Percentiles rank a stretch among this genome's conserved stretches.
Conservation (phyloP, 306 rosid genomes). For the Sophora flavescens region DNA sequence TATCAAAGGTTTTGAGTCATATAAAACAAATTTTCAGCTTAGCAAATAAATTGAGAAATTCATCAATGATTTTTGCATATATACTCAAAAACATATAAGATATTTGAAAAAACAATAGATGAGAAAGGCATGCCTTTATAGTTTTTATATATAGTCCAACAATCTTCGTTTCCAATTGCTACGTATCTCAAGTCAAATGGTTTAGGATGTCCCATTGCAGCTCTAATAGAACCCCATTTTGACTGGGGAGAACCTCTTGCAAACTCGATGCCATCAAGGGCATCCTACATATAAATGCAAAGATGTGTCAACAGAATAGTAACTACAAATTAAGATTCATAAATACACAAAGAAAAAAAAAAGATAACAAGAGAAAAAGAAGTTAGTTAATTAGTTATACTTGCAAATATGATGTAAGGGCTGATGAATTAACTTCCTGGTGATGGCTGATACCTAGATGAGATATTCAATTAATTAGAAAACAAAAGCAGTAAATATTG, state of each 20-base stretch:
- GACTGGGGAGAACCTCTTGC: slow-evolving; percentile 68
- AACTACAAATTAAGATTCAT: neutral
- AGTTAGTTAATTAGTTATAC: slow-evolving; percentile 39
- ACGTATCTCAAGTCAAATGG: slow-evolving; percentile 73
- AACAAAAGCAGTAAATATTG: neutral
- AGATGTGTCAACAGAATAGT: neutral
- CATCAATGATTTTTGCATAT: no score
- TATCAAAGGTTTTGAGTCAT: neutral
- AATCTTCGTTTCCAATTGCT: slow-evolving; percentile 80
- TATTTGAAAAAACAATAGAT: no score
- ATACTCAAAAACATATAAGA: no score
- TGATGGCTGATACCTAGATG: slow-evolving; percentile 64
- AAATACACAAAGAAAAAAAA: neutral
- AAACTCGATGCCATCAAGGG: slow-evolving; percentile 77
- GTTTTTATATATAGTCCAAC: slow-evolving; percentile 50
- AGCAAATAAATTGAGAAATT: no score
- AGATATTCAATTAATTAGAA: slow-evolving; percentile 3
- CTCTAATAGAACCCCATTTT: slow-evolving; percentile 74
- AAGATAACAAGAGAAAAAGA: no score
- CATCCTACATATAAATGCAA: slow-evolving; percentile 61
- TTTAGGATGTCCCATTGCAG: slow-evolving; percentile 71
- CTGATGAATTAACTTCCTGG: slow-evolving; percentile 64
- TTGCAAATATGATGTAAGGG: slow-evolving; percentile 67
- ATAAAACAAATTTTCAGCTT: neutral
- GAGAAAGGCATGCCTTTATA: slow-evolving; percentile 56